Base-by-base conservation (phyloP, 768 basidiomycete species). In the Rhodotorula paludigena region DNA sequence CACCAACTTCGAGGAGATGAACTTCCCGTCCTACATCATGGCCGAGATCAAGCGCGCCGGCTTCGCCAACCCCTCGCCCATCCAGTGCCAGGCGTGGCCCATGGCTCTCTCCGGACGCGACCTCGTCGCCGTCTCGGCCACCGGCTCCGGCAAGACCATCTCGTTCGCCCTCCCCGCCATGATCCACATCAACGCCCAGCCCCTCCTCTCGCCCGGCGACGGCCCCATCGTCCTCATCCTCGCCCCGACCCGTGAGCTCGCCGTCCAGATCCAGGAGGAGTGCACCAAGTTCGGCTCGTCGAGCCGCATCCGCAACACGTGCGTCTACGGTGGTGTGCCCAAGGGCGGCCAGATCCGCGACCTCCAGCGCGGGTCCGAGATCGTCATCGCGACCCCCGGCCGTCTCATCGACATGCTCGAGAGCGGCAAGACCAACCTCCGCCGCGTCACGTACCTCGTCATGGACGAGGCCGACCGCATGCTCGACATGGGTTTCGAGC, bases 401-500 rank as follows among this genome's bases (percentile, higher is more conserved):
- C 92, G 96, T 72, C 82, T 99, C 73, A 99, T 99, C 74, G 96
- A 99, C 78, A 98, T 99, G 96, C 85, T 99, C 35, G 96, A 99
- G 81, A 85, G 85, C 2, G 87, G 89, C 77, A 96, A 96, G 81
- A 98, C 93, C 30, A 98, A 98, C 79, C 84, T 99, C 60, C 89
- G 89, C 64, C 87, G 96, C 48, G 84, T 99, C 63, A 99, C 96
- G 30, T 99, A 98, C 80, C 84, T 99, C 47, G 96, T 99, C 77
- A 90, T 99, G 87, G 96, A 99, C 77, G 96, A 99, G 80, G 96
- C 96, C 52, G 96, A 99, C 82, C 90, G 96, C 77, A 99, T 99
- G 96, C 84, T 99, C 71, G 96, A 99, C 82, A 99, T 99, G 96
- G 96, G 96, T 83, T 99, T 99, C 81, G 96, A 99, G 81, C 96